These are phyloP conservation scores for Fusarium sp. DNA, from an alignment of 2,329 filamentous ascomycete genomes.

Conservation along the genomic window DNA sequence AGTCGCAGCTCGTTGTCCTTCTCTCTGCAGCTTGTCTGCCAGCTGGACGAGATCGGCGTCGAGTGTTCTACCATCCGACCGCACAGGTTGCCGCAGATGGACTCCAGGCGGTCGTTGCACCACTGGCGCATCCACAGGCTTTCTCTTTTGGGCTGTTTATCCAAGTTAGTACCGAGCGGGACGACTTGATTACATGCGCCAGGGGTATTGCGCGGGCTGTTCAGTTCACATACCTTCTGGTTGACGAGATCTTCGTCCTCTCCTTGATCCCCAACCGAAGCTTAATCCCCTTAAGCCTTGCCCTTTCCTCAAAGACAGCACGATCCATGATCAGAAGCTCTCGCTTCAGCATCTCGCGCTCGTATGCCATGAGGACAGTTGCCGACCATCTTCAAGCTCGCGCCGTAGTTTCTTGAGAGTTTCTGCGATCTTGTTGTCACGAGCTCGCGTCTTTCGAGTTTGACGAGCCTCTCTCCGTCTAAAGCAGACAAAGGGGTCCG, in stretches of 20 bases:
- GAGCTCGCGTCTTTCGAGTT: conserved; percentile 92
- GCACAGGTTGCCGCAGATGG: conserved; percentile 76
- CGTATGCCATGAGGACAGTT: conserved; percentile 81
- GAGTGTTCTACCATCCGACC: conserved; percentile 76
- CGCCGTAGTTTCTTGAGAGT: conserved; percentile 92
- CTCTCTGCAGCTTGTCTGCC: conserved; percentile 82
- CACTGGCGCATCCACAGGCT: conserved; percentile 69
- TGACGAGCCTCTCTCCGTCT: conserved; percentile 93
- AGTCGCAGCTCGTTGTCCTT: conserved; percentile 83
- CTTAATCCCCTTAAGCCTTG: conserved; percentile 88
- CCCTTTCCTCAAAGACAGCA: conserved; percentile 84
- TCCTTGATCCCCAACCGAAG: conserved; percentile 85
- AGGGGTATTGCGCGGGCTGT: conserved; percentile 19
- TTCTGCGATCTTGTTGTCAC: conserved; percentile 93
- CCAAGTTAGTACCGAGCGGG: conserved; percentile 52
- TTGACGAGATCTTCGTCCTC: conserved; percentile 96
- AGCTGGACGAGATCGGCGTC: conserved; percentile 85
- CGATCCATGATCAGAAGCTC: conserved; percentile 82
- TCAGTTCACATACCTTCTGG: conserved; percentile 77
- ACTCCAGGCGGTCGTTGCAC: conserved; percentile 71
- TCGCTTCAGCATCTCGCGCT: conserved; percentile 83
- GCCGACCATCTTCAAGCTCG: conserved; percentile 89
- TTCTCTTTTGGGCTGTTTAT: conserved; percentile 76
- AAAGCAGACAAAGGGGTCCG: conserved; percentile 98
- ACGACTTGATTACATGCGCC: conserved; percentile 45